Base-by-base conservation (phyloP, 768 basidiomycete species). In the Harrya chromipes region DNA sequence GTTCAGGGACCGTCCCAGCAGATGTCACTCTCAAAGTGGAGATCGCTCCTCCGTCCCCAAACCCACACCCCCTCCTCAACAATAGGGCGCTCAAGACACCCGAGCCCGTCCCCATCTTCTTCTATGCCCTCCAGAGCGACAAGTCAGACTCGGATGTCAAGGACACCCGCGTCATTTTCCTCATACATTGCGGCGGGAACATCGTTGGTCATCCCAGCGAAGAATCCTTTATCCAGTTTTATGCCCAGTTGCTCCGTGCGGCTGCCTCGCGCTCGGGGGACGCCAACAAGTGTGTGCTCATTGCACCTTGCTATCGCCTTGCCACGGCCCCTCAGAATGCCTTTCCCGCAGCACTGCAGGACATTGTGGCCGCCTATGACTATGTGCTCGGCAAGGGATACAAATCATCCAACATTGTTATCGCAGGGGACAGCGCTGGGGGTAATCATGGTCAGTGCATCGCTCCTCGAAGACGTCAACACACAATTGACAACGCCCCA, bases 401-500 rank as follows among this genome's bases (percentile, higher is more conserved):
- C 29, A 9, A 47, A 3, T 11, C 43, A 0, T 40, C 53, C 16
- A 63, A 66, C 17, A 29, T 61, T 19, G 7, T 44, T 14, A n/a
- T 64, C 24, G 50, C 52, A 0, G 64, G 64, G 4, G 61, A 66
- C 43, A 64, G 64, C 19, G 59, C 58, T 6, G 63, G 64, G 2
- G 61, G 53, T 8, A 61, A 49, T 16, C 53, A 48, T 2, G 58
- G 61, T 66, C 20, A 36, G 58, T 46, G 4, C 6, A 12, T 9
- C 16, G 9, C 29, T 20, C 12, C 5, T n/a, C 16, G 0, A n/a
- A 17, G 3, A 6, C 13, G 4, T 9, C 7, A 26, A 12, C 5
- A 20, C 17, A 8, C 19, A 1, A 34, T 31, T 53, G 27, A 45
- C 43, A 20, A 8, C 12, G 2, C 38, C 19, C 35, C 26, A 29